Conservation (phyloP, 2,329 filamentous ascomycete species). For the Botrytis fragariae region DNA sequence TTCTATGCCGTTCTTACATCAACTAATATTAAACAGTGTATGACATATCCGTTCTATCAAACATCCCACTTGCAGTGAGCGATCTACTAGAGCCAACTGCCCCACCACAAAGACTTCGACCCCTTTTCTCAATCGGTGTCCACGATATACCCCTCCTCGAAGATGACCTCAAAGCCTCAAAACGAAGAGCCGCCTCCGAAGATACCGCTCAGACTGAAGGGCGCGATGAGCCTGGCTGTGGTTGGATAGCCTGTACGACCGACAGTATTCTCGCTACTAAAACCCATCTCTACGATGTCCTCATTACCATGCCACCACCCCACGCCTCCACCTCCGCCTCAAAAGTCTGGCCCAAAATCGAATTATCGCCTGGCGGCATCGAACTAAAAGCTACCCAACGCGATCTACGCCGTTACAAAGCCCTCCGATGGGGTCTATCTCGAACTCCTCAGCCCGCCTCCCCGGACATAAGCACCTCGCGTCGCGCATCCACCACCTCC, state of each 20-base stretch:
- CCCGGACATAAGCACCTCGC: slow-evolving; percentile 19
- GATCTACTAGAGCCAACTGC: slow-evolving; percentile 65
- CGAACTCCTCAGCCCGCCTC: slow-evolving; percentile 36
- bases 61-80: slow-evolving; percentile 72
- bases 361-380: slow-evolving; percentile 56
- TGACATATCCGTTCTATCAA: slow-evolving; percentile 87
- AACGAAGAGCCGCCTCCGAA: slow-evolving; percentile 39
- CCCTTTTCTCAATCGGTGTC: slow-evolving; percentile 90
- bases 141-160: slow-evolving; percentile 84
- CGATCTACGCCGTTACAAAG: slow-evolving; percentile 76
- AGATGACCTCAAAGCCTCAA: slow-evolving; percentile 52
- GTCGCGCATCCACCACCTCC: slow-evolving; percentile 20
- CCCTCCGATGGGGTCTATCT: slow-evolving; percentile 62
- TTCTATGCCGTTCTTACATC: slow-evolving; percentile 1
- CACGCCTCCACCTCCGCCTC: slow-evolving; percentile 56
- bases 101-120: slow-evolving; percentile 64
- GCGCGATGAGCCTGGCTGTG: slow-evolving; percentile 52
- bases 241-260: slow-evolving; percentile 94
- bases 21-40: slow-evolving; percentile 63
- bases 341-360: slow-evolving; percentile 73
- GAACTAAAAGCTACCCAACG: slow-evolving; percentile 83
- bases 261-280: slow-evolving; percentile 91
- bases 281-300: slow-evolving; percentile 80
- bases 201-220: slow-evolving; percentile 35
- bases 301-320: slow-evolving; percentile 74